Evolutionary conservation across 139 green algal species (phyloP), one percentile per base, ranked within the genome.

Genomic region (Astrephomene gubernaculifera): DNA sequence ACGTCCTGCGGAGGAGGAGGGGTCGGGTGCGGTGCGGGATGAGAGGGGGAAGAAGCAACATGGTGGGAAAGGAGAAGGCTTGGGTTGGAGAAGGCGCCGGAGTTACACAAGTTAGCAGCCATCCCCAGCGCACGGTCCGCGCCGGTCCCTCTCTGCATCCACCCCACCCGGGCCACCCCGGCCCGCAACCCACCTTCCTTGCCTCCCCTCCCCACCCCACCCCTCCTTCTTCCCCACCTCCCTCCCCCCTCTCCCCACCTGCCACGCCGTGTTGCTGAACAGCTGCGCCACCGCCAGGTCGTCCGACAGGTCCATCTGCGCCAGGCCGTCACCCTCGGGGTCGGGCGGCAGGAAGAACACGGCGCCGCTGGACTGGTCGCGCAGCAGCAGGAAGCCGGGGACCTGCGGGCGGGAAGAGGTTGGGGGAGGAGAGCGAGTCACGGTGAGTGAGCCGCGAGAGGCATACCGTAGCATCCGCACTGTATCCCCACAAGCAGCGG

Each of bases 211-310:
- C n/a, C n/a, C 33, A 12, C 39, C n/a, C 6, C 8, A 31, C 71
- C 7, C 39, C 52, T 8, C 19, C n/a, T 45, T 7, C 22, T 49
- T 39, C 5, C 45, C 39, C 22, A 79, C 4, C 33, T 52, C 39
- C 39, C 29, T 21, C 35, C 22, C 25, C 4, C 25, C 9, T 25
- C 12, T 31, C 43, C 73, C 33, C 49, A 69, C 90, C 57, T 91
- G 81, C 91, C 91, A 94, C 27, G 83, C 86, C 43, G 83, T 86
- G 60, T 74, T 91, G 33, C 53, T 72, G 79, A 92, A 94, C 14
- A 94, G 89, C 86, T 92, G 72, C 31, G 87, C 89, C 69, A 94
- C 91, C 14, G 92, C 83, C 22, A 78, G 38, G 57, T 93, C 90
- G 65, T 93, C 90, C 12, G 60, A 85, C 2, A 93, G 85, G 76